A percentile compares a stretch with the other conserved stretches of the same genome.
Evolutionary conservation across 257 asterid genomes (phyloP).

Genomic region (Knoxia roxburghii): DNA sequence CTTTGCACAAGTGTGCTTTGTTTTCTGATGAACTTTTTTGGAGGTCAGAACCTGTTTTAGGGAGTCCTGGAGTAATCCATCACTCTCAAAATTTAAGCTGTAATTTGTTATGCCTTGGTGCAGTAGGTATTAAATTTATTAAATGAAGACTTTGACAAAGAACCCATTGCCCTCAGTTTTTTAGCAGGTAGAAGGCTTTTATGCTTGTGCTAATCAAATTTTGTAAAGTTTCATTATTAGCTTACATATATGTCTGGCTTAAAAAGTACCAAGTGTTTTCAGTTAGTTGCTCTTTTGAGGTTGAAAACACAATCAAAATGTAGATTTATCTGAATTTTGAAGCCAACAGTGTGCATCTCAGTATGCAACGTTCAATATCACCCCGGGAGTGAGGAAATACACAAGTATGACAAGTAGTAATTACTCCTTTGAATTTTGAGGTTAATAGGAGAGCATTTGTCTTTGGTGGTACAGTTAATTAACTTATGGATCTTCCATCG

Average conservation of each 20-base stretch:
- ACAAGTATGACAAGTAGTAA: not conserved
- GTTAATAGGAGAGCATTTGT: not conserved
- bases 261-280: not conserved
- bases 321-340: not conserved
- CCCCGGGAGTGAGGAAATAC: not conserved
- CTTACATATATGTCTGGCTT: not conserved
- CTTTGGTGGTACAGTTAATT: not conserved
- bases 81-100: too few species aligned
- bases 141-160: too few species aligned
- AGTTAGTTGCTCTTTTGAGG: not conserved
- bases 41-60: too few species aligned
- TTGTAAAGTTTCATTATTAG: not conserved
- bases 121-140: too few species aligned
- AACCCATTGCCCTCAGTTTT: too few species aligned
- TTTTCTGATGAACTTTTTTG: too few species aligned
- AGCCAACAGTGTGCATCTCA: not conserved
- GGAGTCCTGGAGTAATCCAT: too few species aligned
- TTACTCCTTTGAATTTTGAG: not conserved
- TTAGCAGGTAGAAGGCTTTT: too few species aligned
- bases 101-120: too few species aligned
- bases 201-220: not conserved
- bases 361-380: not conserved
- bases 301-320: not conserved
- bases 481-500: not conserved
- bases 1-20: too few species aligned